Evolutionary conservation across 179 eudicot species (phyloP).

Genomic region (Patellifolia procumbens): DNA sequence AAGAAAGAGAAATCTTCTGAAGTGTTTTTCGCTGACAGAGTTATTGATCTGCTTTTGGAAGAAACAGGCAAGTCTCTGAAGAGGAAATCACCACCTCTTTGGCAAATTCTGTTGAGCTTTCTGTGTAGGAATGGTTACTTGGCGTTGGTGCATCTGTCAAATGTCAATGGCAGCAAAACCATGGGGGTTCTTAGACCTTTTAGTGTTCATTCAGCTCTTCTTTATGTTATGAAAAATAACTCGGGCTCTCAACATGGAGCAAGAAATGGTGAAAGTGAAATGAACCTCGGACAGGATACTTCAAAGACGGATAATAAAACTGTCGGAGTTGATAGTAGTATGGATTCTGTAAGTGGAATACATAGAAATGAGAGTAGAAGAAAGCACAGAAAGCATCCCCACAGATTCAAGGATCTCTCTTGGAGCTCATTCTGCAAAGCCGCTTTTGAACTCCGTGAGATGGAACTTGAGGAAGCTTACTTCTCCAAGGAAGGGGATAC

Average conservation of each 20-base stretch:
- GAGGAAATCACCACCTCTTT: slow-evolving; percentile 49
- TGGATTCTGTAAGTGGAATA: slow-evolving; percentile 27
- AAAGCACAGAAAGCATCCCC: slow-evolving; percentile 44
- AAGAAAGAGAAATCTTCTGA: slow-evolving; percentile 31
- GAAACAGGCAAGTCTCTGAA: slow-evolving; percentile 36
- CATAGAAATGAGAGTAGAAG: slow-evolving; percentile 44
- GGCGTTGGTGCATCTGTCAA: slow-evolving; percentile 56
- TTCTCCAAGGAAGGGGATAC: slow-evolving; percentile 36
- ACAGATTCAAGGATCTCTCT: slow-evolving; percentile 46
- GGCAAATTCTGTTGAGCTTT: slow-evolving; percentile 78
- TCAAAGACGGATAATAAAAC: slow-evolving; percentile 23
- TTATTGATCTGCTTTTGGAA: slow-evolving; percentile 53
- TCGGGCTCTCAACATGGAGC: slow-evolving; percentile 22
- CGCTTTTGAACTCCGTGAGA: slow-evolving; percentile 44
- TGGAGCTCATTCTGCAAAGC: slow-evolving; percentile 74
- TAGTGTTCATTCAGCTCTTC: slow-evolving; percentile 57
- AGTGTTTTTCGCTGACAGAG: slow-evolving; percentile 56
- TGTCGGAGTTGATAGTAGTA: slow-evolving; percentile 21
- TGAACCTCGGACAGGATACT: slow-evolving; percentile 20
- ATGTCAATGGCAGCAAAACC: slow-evolving; percentile 44
- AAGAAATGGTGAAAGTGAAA: slow-evolving; percentile 19
- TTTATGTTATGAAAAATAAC: slow-evolving; percentile 35
- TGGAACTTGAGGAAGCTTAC: slow-evolving; percentile 74
- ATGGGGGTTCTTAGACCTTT: slow-evolving; percentile 69
- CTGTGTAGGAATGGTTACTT: slow-evolving; percentile 53